Percentiles rank a stretch among this genome's conserved stretches.
These are phyloP conservation scores for Zygosaccharomyces siamensis DNA, from an alignment of 805 yeast genomes.

Conservation along the genomic window DNA sequence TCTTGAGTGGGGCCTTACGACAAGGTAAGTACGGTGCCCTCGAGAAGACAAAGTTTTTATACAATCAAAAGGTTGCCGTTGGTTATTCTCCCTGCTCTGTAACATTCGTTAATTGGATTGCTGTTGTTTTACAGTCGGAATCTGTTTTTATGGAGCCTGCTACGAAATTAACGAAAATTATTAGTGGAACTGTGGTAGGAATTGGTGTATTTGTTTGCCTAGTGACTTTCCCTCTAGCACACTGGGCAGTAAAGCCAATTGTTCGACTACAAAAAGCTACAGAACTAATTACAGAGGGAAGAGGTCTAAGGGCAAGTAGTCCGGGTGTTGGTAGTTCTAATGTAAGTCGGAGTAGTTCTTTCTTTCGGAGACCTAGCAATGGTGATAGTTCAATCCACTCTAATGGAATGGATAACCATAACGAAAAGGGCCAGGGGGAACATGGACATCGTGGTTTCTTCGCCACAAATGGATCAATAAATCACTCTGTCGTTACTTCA, in stretches of 20 bases:
- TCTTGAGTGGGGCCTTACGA: conserved; percentile 36
- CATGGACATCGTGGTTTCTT: conserved; percentile 1
- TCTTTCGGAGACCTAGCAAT: conserved; percentile 10
- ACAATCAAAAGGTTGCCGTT: conserved; percentile 43
- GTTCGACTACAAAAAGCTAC: conserved; percentile 76
- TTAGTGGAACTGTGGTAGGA: conserved; percentile 73
- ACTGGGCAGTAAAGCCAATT: conserved; percentile 80
- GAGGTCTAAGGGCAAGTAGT: conserved; percentile 35
- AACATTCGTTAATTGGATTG: conserved; percentile 57
- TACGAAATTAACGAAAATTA: conserved; percentile 55
- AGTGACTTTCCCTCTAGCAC: conserved; percentile 77
- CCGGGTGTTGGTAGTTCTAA: conserved; percentile 19
- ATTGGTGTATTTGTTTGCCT: conserved; percentile 69
- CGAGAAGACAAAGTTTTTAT: conserved; percentile 37
- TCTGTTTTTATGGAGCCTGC: conserved; percentile 59
- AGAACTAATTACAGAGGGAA: conserved; percentile 46
- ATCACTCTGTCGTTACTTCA: conserved; percentile 9
- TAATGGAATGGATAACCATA: conserved; percentile 2
- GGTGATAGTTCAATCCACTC: conserved; percentile 10
- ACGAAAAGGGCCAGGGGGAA: conserved; percentile 9
- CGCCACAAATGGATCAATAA: conserved; percentile 14
- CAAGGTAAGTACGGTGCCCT: conserved; percentile 40
- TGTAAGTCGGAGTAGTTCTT: conserved; percentile 23
- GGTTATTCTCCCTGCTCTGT: conserved; percentile 50
- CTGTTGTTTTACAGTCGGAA: conserved; percentile 61